phyloP scores from a whole-genome alignment of 164 flowering plant species.

The Santalum album region DNA sequence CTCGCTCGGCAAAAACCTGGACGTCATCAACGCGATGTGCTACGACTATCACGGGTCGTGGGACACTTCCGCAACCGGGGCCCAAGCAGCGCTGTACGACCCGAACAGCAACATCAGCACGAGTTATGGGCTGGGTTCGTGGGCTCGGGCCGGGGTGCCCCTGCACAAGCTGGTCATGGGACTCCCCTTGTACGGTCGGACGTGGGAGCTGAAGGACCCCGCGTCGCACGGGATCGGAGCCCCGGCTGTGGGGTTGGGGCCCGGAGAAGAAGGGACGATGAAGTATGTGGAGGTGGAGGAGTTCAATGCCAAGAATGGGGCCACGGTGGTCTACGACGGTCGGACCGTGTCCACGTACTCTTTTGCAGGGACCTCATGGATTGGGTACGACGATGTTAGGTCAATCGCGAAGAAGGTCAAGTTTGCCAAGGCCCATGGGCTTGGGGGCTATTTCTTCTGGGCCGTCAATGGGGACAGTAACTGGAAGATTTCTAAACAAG shows the following conservation, averaged over 20 bases:
- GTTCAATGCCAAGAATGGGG: conserved; percentile 18
- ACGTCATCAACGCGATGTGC: conserved; percentile 45
- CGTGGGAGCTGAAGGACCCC: conserved; percentile 43
- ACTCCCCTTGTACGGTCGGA: conserved; percentile 39
- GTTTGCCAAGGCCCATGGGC: conserved; percentile 33
- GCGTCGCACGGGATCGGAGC: conserved; percentile 28
- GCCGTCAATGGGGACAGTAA: conserved; percentile 31
- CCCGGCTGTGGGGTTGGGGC: conserved; percentile 32
- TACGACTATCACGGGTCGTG: conserved; percentile 50
- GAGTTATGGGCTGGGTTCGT: conserved; percentile 33
- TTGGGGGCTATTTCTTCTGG: conserved; percentile 65
- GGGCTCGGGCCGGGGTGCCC: conserved; percentile 36
- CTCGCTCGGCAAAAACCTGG: conserved; percentile 27
- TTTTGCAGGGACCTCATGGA: conserved; percentile 28
- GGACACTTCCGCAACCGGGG: conserved; percentile 34
- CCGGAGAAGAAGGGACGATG: conserved; percentile 22
- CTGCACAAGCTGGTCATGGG: conserved; percentile 44
- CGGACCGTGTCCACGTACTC: conserved; percentile 36
- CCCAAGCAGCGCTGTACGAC: conserved; percentile 46
- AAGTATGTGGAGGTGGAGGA: conserved; percentile 23
- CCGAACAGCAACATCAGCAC: conserved; percentile 30
- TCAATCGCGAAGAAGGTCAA: conserved; percentile 16
- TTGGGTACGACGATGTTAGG: conserved; percentile 35
- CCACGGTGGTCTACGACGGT: conserved; percentile 35
- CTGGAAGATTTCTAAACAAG: conserved; percentile 35